A percentile compares a stretch with the other conserved stretches of the same genome.
These are phyloP conservation scores for Cordyceps militaris DNA, from an alignment of 2,329 filamentous ascomycete species.

Conservation along the genomic window DNA sequence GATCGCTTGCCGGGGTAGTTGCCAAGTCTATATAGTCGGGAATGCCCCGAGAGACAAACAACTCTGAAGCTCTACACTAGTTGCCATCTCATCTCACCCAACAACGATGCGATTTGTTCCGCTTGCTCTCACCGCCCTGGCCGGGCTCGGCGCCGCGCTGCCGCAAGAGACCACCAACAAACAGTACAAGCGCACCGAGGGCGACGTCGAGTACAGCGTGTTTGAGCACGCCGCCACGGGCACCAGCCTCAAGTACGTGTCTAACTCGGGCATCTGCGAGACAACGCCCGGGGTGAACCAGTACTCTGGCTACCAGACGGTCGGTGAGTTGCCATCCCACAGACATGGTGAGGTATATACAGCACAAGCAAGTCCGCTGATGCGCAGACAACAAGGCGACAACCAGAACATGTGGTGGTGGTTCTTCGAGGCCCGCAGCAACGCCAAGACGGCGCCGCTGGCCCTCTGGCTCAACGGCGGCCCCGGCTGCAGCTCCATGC, in stretches of 20 bases:
- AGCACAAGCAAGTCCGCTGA: background rate
- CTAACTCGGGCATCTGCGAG: conserved; percentile 32
- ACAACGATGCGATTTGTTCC: background rate
- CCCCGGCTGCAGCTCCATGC: conserved; percentile 33
- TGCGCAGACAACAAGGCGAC: background rate
- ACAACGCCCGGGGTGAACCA: conserved; percentile 13
- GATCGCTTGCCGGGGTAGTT: background rate
- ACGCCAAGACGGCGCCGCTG: conserved; percentile 23
- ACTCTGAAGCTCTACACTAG: background rate
- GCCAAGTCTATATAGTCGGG: background rate
- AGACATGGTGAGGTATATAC: background rate
- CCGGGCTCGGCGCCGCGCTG: background rate
- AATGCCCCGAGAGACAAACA: background rate
- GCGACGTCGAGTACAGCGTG: conserved; percentile 31
- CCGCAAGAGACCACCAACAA: conserved; percentile 13
- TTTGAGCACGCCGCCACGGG: conserved; percentile 42
- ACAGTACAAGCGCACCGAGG: conserved; percentile 14
- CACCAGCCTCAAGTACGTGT: conserved; percentile 39
- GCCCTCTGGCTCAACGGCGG: conserved; percentile 36
- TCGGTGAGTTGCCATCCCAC: conserved; percentile 32
- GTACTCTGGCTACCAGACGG: conserved; percentile 13
- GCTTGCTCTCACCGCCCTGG: conserved; percentile 9
- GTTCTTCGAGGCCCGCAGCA: conserved; percentile 30
- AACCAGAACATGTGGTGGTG: conserved; percentile 38
- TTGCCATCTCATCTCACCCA: background rate